phyloP scores from a whole-genome alignment of 2,329 filamentous ascomycete species.

The Aspergillus quadrilineatus region DNA sequence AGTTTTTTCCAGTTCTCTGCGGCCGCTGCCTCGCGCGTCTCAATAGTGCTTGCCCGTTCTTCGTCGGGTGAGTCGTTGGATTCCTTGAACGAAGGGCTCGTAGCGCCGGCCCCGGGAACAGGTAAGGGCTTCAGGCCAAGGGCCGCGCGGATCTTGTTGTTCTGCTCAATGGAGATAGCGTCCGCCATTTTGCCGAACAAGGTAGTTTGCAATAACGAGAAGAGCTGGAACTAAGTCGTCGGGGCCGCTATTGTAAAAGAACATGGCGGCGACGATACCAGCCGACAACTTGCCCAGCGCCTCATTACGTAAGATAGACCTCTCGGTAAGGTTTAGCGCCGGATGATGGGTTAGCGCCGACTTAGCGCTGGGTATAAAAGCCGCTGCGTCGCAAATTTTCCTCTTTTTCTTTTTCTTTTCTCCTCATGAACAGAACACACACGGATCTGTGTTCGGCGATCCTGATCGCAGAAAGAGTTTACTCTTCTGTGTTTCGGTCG shows the following conservation, averaged over 20 bases:
- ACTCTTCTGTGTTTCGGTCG: constrained; percentile 64
- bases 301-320: constrained; percentile 20
- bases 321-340: constrained; percentile 26
- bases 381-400: constrained; percentile 32
- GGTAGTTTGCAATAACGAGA: neutral
- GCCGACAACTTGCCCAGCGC: neutral
- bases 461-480: constrained; percentile 54
- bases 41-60: constrained; percentile 77
- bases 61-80: constrained; percentile 56
- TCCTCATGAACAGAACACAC: constrained; percentile 42
- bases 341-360: constrained; percentile 18
- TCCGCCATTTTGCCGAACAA: constrained; percentile 44
- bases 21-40: constrained; percentile 56
- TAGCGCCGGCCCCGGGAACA: constrained; percentile 63
- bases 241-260: neutral
- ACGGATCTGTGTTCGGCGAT: constrained; percentile 85
- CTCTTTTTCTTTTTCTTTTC: constrained; percentile 41
- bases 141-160: constrained; percentile 84
- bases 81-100: constrained; percentile 59
- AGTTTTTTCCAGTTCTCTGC: constrained; percentile 55
- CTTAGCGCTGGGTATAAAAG: constrained; percentile 32
- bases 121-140: constrained; percentile 89
- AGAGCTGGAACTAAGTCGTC: neutral
- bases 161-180: constrained; percentile 80
- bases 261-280: neutral